These are phyloP conservation scores for Calonectria pauciramosa DNA, from an alignment of 2,329 filamentous ascomycete genomes.

Conservation along the genomic window DNA sequence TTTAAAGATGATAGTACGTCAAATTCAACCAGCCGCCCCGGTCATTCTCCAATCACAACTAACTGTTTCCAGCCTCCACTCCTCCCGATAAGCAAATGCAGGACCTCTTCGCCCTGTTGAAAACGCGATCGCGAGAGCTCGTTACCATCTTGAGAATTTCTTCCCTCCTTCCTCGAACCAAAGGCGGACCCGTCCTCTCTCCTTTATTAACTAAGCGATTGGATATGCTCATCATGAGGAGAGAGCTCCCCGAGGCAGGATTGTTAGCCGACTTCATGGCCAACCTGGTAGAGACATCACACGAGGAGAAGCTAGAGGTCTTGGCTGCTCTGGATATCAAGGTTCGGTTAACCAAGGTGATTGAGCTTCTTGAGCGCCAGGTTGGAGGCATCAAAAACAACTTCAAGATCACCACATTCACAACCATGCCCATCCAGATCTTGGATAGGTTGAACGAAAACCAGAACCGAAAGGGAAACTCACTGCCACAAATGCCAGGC, in stretches of 20 bases:
- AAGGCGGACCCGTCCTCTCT: constrained; percentile 76
- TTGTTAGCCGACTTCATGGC: constrained; percentile 96
- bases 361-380: constrained; percentile 86
- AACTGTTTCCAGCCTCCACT: constrained; percentile 43
- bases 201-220: constrained; percentile 89
- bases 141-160: constrained; percentile 87
- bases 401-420: constrained; percentile 86
- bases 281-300: constrained; percentile 87
- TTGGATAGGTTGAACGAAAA: constrained; percentile 65
- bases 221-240: constrained; percentile 88
- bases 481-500: constrained; percentile 55
- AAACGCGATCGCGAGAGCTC: constrained; percentile 87
- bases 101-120: constrained; percentile 83
- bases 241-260: constrained; percentile 86
- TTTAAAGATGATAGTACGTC: constrained; percentile 77
- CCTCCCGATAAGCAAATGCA: constrained; percentile 71
- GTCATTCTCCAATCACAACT: constrained; percentile 6
- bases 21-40: neutral
- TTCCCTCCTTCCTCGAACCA: constrained; percentile 81
- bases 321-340: constrained; percentile 85
- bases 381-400: constrained; percentile 88
- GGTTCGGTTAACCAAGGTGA: constrained; percentile 82
- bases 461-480: constrained; percentile 51
- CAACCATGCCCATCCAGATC: constrained; percentile 74
- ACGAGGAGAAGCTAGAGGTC: constrained; percentile 92